phyloP scores from a whole-genome alignment of 2,329 filamentous ascomycete genomes.

The Talaromyces sp. region DNA sequence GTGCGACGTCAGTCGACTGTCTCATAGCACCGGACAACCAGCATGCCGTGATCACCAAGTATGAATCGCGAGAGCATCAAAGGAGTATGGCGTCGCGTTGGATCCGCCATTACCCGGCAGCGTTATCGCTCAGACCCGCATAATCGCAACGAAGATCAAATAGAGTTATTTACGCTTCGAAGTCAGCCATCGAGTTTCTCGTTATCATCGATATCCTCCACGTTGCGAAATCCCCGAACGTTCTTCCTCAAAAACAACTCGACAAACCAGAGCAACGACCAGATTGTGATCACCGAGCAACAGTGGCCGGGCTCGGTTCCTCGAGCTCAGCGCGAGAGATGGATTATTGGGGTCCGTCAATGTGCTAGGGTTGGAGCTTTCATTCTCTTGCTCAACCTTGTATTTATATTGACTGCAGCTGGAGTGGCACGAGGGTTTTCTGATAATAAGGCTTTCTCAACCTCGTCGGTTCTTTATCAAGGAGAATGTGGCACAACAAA shows the following conservation, averaged over 20 bases:
- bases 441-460: neutral
- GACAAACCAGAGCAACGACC: neutral
- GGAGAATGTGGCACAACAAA: conserved; percentile 9
- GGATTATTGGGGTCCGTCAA: conserved; percentile 4
- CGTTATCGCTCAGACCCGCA: neutral
- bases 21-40: neutral
- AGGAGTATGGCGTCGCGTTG: neutral
- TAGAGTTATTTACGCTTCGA: neutral
- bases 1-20: too few species aligned
- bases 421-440: neutral
- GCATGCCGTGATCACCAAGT: neutral
- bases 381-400: conserved; percentile 1
- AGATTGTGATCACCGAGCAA: neutral
- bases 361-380: neutral
- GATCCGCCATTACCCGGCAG: neutral
- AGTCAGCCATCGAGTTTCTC: neutral
- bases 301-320: neutral
- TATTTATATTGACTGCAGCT: neutral
- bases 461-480: neutral
- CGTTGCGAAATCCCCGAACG: neutral
- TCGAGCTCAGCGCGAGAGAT: neutral
- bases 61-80: neutral
- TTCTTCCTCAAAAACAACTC: neutral
- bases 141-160: neutral
- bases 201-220: neutral